Base-by-base conservation (phyloP, 306 rosid genomes). In the Rubus parviflorus region DNA sequence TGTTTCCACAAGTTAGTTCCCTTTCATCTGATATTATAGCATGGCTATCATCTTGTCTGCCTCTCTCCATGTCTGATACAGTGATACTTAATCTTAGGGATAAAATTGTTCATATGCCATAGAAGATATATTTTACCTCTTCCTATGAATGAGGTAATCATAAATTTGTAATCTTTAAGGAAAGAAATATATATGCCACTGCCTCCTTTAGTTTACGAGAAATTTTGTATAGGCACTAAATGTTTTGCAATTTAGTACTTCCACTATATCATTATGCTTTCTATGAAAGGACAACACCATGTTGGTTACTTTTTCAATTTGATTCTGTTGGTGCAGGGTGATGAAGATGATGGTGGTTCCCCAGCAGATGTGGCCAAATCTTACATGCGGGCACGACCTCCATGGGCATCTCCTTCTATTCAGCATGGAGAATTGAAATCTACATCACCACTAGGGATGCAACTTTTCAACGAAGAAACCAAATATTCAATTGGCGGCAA, bases 341-440 rank as follows among this genome's bases (percentile, higher is more conserved):
- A 76, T n/a, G 85, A 87, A 75, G 94, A 86, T 68, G 93, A 83
- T 73, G 85, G 41, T 49, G 96, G 96, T 73, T 96, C 99, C 15
- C 99, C 98, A 0, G 97, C 83, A 22, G 96, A 96, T 76, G 87
- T 96, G 83, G 99, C 99, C 30, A 96, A 90, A 84, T 77, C 86
- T 40, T 96, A 91, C 80, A 96, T 96, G 98, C 87, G 79, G 14
- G 64, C 89, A 75, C 98, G 87, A 19, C 98, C 98, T 75, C 88
- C 87, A 23, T 96, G 99, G 99, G 85, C 96, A 11, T 92, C 98
- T 84, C 94, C 97, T 72, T 85, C 96, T 73, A 42, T 78, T 25
- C 84, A 82, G 81, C 88, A 86, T 75, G 80, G 75, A 47, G 86
- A 87, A 74, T 51, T 53, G 42, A 86, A 83, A 74, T 83, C 93